Evolutionary conservation across 176 grass and related monocot species (phyloP).

Genomic region (Hordeum marinum): DNA sequence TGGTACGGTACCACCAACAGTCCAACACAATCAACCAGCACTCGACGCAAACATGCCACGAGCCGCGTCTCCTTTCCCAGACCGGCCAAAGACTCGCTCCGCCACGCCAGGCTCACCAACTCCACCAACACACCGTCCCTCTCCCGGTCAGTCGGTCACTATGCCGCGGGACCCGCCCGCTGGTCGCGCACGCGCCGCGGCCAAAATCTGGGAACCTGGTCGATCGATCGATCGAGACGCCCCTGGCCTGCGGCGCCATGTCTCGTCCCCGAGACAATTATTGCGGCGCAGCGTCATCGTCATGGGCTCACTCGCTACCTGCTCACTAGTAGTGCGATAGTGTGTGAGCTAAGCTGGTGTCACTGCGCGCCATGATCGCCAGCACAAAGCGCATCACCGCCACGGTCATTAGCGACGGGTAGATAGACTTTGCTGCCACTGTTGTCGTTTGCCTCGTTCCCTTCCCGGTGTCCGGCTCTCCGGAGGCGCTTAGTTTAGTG

Average conservation of each 20-base stretch:
- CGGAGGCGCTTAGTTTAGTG: neutral
- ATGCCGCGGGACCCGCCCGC: neutral
- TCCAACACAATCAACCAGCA: neutral
- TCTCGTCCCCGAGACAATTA: neutral
- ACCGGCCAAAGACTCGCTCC: neutral
- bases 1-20: neutral
- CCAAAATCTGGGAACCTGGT: neutral
- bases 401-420: neutral
- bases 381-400: neutral
- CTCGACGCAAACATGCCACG: neutral
- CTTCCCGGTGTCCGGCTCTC: neutral
- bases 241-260: neutral
- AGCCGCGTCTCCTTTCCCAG: neutral
- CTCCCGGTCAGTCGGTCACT: neutral
- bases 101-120: conserved; percentile 20
- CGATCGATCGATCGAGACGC: neutral
- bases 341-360: neutral
- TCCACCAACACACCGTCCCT: neutral
- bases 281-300: conserved; percentile 14
- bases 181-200: neutral
- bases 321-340: no score
- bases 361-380: neutral
- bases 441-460: conserved; percentile 43
- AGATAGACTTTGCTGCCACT: neutral
- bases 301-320: neutral